These are phyloP conservation scores for Dissoconium aciculare DNA, from an alignment of 2,329 filamentous ascomycete species.

Conservation along the genomic window DNA sequence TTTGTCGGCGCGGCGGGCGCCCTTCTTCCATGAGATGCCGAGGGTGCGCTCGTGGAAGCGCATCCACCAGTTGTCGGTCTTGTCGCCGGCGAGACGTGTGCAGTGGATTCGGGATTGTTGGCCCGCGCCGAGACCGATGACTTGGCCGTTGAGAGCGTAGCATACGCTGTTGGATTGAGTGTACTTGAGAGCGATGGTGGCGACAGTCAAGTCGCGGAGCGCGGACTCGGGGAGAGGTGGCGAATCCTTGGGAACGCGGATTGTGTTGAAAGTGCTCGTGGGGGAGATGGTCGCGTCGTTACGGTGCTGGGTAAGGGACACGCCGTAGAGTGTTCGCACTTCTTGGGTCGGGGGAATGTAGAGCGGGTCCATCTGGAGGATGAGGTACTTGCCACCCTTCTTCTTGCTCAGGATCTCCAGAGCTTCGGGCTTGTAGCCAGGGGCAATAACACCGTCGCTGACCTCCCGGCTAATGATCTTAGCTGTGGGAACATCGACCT, in stretches of 20 bases:
- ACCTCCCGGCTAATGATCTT: conserved; percentile 98
- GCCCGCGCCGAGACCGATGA: conserved; percentile 85
- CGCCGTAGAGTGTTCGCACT: conserved; percentile 75
- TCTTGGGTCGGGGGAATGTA: conserved; percentile 65
- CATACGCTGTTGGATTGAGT: conserved; percentile 98
- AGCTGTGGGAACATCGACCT: conserved; percentile 82
- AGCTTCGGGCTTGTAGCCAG: conserved; percentile 69
- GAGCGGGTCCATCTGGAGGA: conserved; percentile 82
- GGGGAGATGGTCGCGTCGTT: conserved; percentile 83
- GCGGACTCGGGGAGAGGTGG: conserved; percentile 59
- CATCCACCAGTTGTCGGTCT: conserved; percentile 99
- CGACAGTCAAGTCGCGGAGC: conserved; percentile 77
- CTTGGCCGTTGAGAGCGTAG: conserved; percentile 86
- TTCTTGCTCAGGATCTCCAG: conserved; percentile 91
- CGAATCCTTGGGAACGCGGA: conserved; percentile 74
- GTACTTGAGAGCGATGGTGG: conserved; percentile 95
- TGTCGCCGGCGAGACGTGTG: conserved; percentile 91
- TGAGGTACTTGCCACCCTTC: conserved; percentile 93
- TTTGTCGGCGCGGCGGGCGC: conserved; percentile 91
- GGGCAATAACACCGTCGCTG: conserved; percentile 89
- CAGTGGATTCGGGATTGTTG: conserved; percentile 98
- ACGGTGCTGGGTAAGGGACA: conserved; percentile 77
- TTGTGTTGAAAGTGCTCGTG: conserved; percentile 61
- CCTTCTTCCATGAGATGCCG: conserved; percentile 89
- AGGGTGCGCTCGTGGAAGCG: conserved; percentile 87